phyloP scores from a whole-genome alignment of 305 asterid genomes.

The Salvia sclarea region DNA sequence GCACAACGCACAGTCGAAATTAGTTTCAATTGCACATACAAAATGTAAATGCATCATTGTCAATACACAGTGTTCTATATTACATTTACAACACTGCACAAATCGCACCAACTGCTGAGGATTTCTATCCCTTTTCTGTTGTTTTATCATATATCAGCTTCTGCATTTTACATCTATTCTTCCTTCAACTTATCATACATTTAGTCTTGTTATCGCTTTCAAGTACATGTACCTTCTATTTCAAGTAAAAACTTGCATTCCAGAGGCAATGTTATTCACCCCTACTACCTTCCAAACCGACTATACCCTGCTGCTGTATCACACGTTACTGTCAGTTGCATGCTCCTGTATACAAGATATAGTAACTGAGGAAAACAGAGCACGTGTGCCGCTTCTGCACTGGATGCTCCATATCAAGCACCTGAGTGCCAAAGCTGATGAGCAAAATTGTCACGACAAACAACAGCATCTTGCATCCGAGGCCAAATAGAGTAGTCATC shows the following conservation, averaged over 20 bases:
- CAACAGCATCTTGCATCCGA: slow-evolving; percentile 23
- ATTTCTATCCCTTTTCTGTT: not conserved
- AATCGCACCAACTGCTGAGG: not conserved
- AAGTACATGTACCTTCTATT: not conserved
- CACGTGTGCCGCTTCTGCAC: not conserved
- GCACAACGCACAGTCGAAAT: not conserved
- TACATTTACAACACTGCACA: slow-evolving; percentile 27
- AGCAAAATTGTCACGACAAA: not conserved
- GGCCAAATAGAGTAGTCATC: slow-evolving; percentile 3
- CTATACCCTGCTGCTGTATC: not conserved
- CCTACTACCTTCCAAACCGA: not conserved
- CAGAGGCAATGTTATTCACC: not conserved
- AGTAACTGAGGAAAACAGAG: not conserved
- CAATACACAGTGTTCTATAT: not conserved
- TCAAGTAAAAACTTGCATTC: not conserved
- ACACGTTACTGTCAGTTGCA: not conserved
- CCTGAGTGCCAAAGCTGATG: not conserved
- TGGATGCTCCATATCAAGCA: slow-evolving; percentile 3
- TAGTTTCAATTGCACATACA: not conserved
- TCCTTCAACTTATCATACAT: slow-evolving; percentile 9
- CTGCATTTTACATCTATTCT: slow-evolving; percentile 1
- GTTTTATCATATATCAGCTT: not conserved
- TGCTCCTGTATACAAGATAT: not conserved
- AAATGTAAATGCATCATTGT: not conserved
- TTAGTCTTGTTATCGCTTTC: not conserved